Base-by-base conservation (phyloP, 495 filamentous ascomycete genomes). In the Neurospora hispaniola region DNA sequence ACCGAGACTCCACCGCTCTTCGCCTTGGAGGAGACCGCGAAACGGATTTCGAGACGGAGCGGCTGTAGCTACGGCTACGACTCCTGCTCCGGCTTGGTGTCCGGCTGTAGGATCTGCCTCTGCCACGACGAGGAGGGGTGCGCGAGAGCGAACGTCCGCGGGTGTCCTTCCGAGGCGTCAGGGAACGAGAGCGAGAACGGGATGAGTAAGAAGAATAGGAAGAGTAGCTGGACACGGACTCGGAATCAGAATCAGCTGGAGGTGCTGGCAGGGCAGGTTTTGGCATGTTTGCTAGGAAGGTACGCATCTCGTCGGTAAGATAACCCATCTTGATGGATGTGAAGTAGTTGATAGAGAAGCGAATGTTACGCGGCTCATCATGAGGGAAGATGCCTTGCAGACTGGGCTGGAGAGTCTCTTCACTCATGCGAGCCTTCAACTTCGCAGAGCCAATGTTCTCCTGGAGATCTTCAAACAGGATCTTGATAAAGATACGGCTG, bases 341-440 rank as follows among this genome's bases (percentile, higher is more conserved):
- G 81, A 98, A 98, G 84, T 97, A 99, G 81, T 99, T 99, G 89
- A 98, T 96, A 23, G 95, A 93, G 85, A 99, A 99, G 59, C 96
- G 90, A 16, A 93, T 95, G 81, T 97, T 93, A 72, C 91, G 89
- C 9, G 93, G 89, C 77, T 95, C 93, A 78, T 98, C 93, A 42
- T 81, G 90, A 0, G 96, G 96, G 87, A 99, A 99, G 10, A 99
- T 83, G 70, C 96, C 95, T 40, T 91, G 87, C 73, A 96, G 90
- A 77, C 89, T 92, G 68, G 93, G 88, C 71, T 90, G 90, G 16
- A 97, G 85, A 41, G 89, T 85, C 16, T 94, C 90, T 75, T 97
- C 93, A 77, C 87, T 89, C 75, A 97, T 82, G 27, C 91, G 89
- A 48, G 89, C 88, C 76, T 91, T 89, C 48, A 99, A 81, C 75